phyloP scores from a whole-genome alignment of 805 yeast genomes.

The Pachysolen tannophilus region DNA sequence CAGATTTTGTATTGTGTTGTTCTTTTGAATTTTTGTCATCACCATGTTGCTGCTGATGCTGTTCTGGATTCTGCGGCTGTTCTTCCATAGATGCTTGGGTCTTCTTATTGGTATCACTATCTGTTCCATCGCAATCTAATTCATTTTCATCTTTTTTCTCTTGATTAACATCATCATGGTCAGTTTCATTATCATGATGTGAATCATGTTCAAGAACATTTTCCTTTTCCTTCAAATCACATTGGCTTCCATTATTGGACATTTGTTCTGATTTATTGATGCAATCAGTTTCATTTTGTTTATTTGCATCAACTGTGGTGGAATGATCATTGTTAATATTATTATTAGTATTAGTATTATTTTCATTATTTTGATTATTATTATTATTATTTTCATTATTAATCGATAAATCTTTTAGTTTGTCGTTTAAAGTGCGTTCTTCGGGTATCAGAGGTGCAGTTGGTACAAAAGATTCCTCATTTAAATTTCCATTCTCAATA shows the following conservation, averaged over 20 bases:
- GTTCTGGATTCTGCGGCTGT: constrained; percentile 5
- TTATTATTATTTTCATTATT: constrained; percentile 27
- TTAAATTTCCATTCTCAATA: neutral
- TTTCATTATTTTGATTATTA: constrained; percentile 19
- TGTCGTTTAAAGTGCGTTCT: constrained; percentile 2
- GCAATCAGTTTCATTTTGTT: constrained; percentile 11
- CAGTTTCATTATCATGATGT: constrained; percentile 29
- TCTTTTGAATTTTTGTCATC: too few species aligned
- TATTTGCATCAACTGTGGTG: constrained; percentile 2
- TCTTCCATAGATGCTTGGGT: too few species aligned
- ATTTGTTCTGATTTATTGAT: neutral
- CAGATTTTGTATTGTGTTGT: too few species aligned
- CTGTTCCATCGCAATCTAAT: constrained; percentile 26
- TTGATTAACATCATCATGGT: constrained; percentile 8
- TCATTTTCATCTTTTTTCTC: constrained; percentile 10
- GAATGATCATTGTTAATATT: neutral
- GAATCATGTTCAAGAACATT: constrained; percentile 26
- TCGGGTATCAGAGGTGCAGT: neutral
- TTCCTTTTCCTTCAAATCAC: constrained; percentile 22
- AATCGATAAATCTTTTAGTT: neutral
- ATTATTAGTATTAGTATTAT: too few species aligned
- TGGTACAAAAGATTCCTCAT: neutral
- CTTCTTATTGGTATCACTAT: constrained; percentile 28
- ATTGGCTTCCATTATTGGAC: neutral
- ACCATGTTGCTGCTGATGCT: constrained; percentile 7